A percentile compares a stretch with the other conserved stretches of the same genome.
phyloP scores from a whole-genome alignment of 2,329 filamentous ascomycete species.

The Colletotrichum lindemuthianum region DNA sequence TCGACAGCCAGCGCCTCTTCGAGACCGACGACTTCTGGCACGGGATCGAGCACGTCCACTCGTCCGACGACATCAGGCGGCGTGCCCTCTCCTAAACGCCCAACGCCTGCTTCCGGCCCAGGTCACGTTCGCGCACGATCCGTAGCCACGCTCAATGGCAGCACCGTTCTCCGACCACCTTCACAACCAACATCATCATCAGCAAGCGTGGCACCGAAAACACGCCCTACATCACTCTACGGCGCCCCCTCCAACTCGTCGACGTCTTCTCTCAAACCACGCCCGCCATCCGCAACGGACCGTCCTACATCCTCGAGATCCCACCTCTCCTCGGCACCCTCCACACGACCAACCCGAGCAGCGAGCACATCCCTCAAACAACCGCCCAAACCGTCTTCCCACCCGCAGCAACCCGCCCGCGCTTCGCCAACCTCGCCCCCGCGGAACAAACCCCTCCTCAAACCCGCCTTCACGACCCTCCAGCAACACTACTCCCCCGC shows the following conservation, averaged over 20 bases:
- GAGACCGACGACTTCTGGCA: slow-evolving; percentile 42
- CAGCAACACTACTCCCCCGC: slow-evolving; percentile 76
- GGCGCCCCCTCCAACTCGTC: slow-evolving; percentile 14
- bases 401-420: slow-evolving; percentile 2
- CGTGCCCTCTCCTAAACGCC: slow-evolving; percentile 32
- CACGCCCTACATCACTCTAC: slow-evolving; percentile 28
- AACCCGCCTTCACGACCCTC: slow-evolving; percentile 68
- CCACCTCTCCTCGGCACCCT: background rate
- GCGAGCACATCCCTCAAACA: background rate
- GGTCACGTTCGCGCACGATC: slow-evolving; percentile 53
- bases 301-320: background rate
- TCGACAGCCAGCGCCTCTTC: slow-evolving; percentile 20
- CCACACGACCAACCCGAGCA: slow-evolving; percentile 1
- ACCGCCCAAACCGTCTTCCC: background rate
- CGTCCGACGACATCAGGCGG: slow-evolving; percentile 44
- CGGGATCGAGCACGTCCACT: slow-evolving; percentile 20
- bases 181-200: slow-evolving; percentile 41
- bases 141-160: slow-evolving; percentile 49
- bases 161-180: slow-evolving; percentile 53
- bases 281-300: background rate
- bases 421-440: slow-evolving; percentile 15
- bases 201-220: slow-evolving; percentile 34
- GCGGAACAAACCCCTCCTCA: slow-evolving; percentile 48
- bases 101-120: slow-evolving; percentile 29
- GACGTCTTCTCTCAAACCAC: slow-evolving; percentile 46